Evolutionary conservation across 2,329 filamentous ascomycete species (phyloP).

Genomic region (Penicillium sp.): DNA sequence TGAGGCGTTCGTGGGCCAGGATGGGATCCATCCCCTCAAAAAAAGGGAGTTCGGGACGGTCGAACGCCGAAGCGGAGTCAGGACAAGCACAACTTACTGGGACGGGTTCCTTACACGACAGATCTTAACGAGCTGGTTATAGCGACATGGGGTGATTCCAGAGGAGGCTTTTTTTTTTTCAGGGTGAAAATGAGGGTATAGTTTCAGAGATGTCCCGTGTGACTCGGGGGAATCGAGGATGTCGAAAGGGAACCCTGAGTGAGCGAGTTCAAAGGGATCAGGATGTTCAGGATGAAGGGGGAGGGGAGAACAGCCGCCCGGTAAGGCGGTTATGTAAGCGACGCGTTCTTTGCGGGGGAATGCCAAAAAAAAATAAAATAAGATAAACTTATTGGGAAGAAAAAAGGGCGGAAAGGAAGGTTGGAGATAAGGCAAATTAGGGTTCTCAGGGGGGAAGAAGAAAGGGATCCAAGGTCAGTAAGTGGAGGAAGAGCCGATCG

Average conservation of each 20-base stretch:
- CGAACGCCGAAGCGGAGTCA: constrained; percentile 21
- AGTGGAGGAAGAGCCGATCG: constrained; percentile 6
- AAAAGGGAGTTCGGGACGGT: constrained; percentile 16
- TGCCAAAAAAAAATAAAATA: not conserved
- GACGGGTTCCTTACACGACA: constrained; percentile 38
- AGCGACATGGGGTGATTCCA: constrained; percentile 38
- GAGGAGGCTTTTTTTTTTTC: not conserved
- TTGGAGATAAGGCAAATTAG: constrained; percentile 6
- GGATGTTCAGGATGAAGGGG: constrained; percentile 7
- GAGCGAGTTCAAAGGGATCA: constrained; percentile 18
- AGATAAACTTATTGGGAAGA: not conserved
- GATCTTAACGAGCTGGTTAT: constrained; percentile 34
- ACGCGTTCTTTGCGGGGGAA: constrained; percentile 27
- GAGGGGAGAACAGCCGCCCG: constrained; percentile 17
- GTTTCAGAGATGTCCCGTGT: constrained; percentile 19
- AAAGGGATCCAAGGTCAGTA: not conserved
- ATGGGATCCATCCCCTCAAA: not conserved
- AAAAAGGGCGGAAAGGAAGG: constrained; percentile 3
- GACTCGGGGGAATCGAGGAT: constrained; percentile 18
- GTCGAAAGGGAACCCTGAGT: constrained; percentile 21
- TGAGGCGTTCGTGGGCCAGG: constrained; percentile 2
- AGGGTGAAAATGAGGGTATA: not conserved
- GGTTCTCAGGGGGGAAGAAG: not conserved
- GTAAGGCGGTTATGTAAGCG: constrained; percentile 29
- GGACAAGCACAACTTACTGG: constrained; percentile 31